phyloP scores from a whole-genome alignment of 2,329 filamentous ascomycete genomes.

The Leptographium galeiforme region DNA sequence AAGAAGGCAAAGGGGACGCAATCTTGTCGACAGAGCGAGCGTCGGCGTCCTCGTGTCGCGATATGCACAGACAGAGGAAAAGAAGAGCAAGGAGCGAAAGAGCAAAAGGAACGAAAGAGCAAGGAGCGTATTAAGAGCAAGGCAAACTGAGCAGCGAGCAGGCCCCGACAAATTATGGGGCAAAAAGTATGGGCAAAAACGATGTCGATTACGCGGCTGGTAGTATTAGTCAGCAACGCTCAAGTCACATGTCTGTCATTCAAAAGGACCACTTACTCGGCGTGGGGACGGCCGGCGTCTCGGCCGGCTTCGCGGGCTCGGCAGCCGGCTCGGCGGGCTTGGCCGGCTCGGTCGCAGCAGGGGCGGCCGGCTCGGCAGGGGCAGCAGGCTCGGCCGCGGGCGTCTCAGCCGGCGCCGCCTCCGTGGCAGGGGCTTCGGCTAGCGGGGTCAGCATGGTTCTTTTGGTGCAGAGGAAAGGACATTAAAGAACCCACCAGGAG shows the following conservation, averaged over 20 bases:
- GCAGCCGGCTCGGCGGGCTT: conserved; percentile 12
- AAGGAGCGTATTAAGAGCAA: neutral
- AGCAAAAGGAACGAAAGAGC: neutral
- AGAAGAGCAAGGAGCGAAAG: neutral
- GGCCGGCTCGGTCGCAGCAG: conserved; percentile 6
- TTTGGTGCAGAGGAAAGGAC: too few relatives aligned
- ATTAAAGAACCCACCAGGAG: neutral
- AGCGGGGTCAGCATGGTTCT: neutral
- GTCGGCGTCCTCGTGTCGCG: too few relatives aligned
- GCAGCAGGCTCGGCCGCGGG: neutral
- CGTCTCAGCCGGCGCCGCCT: conserved; percentile 1
- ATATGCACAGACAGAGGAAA: neutral
- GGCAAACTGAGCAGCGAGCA: neutral
- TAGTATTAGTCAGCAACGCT: neutral
- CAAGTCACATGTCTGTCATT: neutral
- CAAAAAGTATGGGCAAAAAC: neutral
- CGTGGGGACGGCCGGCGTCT: conserved; percentile 14
- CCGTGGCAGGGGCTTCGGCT: conserved; percentile 3
- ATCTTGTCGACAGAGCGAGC: neutral
- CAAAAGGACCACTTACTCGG: conserved; percentile 15
- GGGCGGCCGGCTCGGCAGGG: conserved; percentile 11
- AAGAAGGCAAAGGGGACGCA: neutral
- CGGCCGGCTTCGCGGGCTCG: conserved; percentile 9
- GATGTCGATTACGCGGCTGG: neutral
- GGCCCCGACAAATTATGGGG: too few relatives aligned